phyloP scores from a whole-genome alignment of 345 rosid species.

The Acer negundo region DNA sequence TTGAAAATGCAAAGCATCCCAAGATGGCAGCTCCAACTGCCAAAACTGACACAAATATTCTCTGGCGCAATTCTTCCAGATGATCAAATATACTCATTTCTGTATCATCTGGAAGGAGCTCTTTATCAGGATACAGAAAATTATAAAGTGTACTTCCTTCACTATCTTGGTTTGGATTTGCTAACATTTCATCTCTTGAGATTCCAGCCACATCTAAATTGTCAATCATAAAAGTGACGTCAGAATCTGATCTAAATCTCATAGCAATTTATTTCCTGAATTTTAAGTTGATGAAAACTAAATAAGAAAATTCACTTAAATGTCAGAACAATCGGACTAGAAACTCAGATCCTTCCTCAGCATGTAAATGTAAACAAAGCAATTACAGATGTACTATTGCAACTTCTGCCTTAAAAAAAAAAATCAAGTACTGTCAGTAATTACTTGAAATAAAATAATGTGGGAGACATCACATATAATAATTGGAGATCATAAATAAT shows the following conservation, averaged over 20 bases:
- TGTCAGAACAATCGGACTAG: constrained; percentile 3
- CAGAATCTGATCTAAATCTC: constrained; percentile 3
- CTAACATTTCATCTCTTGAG: constrained; percentile 33
- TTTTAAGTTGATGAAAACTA: constrained; percentile 3
- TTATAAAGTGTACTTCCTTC: constrained; percentile 55
- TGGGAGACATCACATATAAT: background rate
- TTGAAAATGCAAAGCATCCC: constrained; percentile 94
- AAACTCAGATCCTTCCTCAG: background rate
- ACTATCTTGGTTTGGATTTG: constrained; percentile 39
- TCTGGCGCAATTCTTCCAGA: constrained; percentile 90
- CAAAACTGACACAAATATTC: constrained; percentile 83
- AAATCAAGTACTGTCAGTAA: background rate
- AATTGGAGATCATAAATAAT: background rate
- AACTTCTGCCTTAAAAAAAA: background rate
- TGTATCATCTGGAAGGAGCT: constrained; percentile 91
- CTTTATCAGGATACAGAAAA: constrained; percentile 85
- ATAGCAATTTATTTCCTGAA: constrained; percentile 6
- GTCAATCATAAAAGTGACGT: constrained; percentile 14
- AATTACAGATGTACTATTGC: background rate
- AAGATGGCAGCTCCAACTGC: constrained; percentile 91
- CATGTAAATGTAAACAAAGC: background rate
- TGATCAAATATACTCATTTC: constrained; percentile 98
- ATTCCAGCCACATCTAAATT: constrained; percentile 41
- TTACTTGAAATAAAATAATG: background rate
- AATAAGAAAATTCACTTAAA: constrained; percentile 1